phyloP scores from a whole-genome alignment of 768 basidiomycete genomes.

The Phanerochaete sordida region DNA sequence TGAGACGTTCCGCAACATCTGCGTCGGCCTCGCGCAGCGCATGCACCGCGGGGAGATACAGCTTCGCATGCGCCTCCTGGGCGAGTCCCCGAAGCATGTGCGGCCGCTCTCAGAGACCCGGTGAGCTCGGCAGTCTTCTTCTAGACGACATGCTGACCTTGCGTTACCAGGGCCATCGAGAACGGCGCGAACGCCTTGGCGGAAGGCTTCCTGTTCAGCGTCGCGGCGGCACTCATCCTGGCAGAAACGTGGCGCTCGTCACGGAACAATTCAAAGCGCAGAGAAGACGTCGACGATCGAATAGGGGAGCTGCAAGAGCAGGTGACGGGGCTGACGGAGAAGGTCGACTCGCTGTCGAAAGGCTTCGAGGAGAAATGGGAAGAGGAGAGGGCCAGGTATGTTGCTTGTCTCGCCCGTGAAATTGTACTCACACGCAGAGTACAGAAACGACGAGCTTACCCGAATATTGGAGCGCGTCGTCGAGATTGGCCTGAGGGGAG shows the following conservation, averaged over 20 bases:
- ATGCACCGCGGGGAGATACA: slow-evolving; percentile 74
- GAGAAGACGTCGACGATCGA: slow-evolving; percentile 69
- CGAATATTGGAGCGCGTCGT: slow-evolving; percentile 64
- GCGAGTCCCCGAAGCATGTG: slow-evolving; percentile 68
- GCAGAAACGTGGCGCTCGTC: slow-evolving; percentile 77
- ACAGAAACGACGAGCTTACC: slow-evolving; percentile 64
- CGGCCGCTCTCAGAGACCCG: slow-evolving; percentile 75
- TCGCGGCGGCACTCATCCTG: slow-evolving; percentile 70
- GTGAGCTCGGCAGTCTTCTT: slow-evolving; percentile 34
- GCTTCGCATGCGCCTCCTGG: slow-evolving; percentile 72
- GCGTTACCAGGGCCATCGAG: slow-evolving; percentile 63
- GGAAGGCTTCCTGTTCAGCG: slow-evolving; percentile 79
- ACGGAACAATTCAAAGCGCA: slow-evolving; percentile 63
- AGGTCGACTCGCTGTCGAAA: slow-evolving; percentile 37
- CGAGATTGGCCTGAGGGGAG: slow-evolving; percentile 60
- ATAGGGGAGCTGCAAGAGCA: slow-evolving; percentile 53
- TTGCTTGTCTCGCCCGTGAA: not conserved
- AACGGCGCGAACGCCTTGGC: slow-evolving; percentile 83
- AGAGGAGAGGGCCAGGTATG: slow-evolving; percentile 44
- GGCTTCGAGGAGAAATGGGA: slow-evolving; percentile 41
- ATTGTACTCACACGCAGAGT: not conserved
- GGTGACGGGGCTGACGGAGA: slow-evolving; percentile 42
- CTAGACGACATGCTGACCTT: not conserved
- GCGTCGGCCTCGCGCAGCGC: slow-evolving; percentile 69
- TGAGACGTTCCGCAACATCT: slow-evolving; percentile 65